Evolutionary conservation across 2,329 filamentous ascomycete genomes (phyloP), one percentile per base, ranked within the genome.

Genomic region (Botrytis hyacinthi): DNA sequence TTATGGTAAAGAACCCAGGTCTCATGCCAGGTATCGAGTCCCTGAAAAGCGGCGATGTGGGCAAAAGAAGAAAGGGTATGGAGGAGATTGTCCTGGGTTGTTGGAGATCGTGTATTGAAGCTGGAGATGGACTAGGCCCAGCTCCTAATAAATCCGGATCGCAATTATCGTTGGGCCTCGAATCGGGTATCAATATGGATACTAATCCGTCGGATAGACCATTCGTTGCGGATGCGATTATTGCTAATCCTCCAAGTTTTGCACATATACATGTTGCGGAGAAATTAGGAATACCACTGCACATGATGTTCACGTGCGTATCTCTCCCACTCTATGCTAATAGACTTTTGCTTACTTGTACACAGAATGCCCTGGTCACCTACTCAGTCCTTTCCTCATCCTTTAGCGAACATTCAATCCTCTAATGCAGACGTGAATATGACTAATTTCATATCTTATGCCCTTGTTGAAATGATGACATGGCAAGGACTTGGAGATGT

Each of bases 1-100:
- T 95, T 79, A 97, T 97, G 93, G 93, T 96, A 63, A 95, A 95
- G 82, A 92, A 96, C 77, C 93, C 94, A 0, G 93, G 93, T 0
- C 84, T 97, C 46, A 93, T 97, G 91, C 94, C 94, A 1, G 92
- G 92, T 0, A 89, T 95, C 74, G 91, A 95, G 67, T 90, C 92
- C 1, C 82, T 97, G 67, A 90, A 90, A 74, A 92, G 87, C 76
- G 93, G 93, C 12, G 93, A 96, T 80, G 89, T 97, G 68, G 90
- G 88, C 60, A 92, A 91, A 81, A 86, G 93, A 44, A 87, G 93
- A 44, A 90, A 88, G 75, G 92, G 92, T 26, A 94, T 97, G 75
- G 89, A 90, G 74, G 88, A 93, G 74, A 95, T 96, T 75, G 84
- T 97, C n/a, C 84, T 92, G 37, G 94, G 94, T 0, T 96, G 93